Percentiles rank a stretch among this genome's conserved stretches.
Conservation (phyloP, 2,329 filamentous ascomycete genomes). For the Pseudohalonectria lignicola region DNA sequence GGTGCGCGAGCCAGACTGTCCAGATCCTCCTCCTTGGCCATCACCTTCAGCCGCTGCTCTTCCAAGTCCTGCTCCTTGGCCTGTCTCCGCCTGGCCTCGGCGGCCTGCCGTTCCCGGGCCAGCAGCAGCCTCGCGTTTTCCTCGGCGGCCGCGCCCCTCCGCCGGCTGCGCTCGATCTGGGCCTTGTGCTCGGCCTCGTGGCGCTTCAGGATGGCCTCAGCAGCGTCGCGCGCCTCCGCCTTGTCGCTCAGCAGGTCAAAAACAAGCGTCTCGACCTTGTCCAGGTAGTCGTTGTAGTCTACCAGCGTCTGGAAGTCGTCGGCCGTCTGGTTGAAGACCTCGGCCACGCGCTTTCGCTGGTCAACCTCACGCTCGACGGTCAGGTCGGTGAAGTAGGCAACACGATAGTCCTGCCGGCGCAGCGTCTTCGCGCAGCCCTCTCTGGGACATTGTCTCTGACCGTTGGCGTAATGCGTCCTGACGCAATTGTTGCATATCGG, state of each 20-base stretch:
- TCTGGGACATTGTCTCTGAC: conserved; percentile 85
- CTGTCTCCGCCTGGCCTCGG: conserved; percentile 49
- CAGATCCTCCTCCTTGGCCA: conserved; percentile 58
- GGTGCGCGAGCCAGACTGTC: conserved; percentile 56
- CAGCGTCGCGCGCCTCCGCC: conserved; percentile 40
- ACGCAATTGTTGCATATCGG: conserved; percentile 97
- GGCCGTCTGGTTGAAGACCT: conserved; percentile 77
- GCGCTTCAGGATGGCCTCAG: conserved; percentile 39
- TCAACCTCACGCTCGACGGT: conserved; percentile 87
- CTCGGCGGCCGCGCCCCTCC: conserved; percentile 38
- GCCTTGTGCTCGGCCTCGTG: conserved; percentile 67
- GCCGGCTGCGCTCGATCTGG: conserved; percentile 52
- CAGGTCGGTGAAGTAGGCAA: conserved; percentile 84
- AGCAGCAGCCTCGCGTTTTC: conserved; percentile 42
- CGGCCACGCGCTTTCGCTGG: conserved; percentile 67
- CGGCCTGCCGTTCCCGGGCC: conserved; percentile 55
- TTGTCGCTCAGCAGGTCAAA: conserved; percentile 69
- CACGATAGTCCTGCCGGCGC: conserved; percentile 72
- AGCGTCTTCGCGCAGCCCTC: conserved; percentile 80
- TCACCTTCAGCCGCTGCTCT: conserved; percentile 52
- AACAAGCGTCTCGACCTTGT: conserved; percentile 81
- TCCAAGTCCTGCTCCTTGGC: conserved; percentile 59
- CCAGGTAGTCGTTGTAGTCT: conserved; percentile 89
- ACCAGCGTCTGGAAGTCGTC: conserved; percentile 81
- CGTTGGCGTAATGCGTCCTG: conserved; percentile 83